Evolutionary conservation across 257 asterid species (phyloP), one percentile per base, ranked within the genome.

Genomic region (Petunia axillaris): DNA sequence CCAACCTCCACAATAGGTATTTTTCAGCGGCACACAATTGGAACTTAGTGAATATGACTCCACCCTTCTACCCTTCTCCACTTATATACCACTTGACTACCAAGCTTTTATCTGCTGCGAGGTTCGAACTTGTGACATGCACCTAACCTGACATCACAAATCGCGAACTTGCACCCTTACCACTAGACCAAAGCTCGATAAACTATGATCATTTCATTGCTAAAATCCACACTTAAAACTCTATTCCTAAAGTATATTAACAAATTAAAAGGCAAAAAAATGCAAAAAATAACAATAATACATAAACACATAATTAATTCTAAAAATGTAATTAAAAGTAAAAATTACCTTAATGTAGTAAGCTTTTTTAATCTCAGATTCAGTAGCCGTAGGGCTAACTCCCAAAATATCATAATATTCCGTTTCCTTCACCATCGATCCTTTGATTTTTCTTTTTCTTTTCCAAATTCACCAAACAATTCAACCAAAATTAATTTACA

Each of bases 391-490:
- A 14, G 93, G 93, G 88, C 84, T 88, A 76, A 92, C 97, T 54
- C 97, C 97, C 84, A 92, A 81, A 84, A 90, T 92, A 80, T 92
- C 97, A 80, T 92, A 92, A 80, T 89, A 92, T 53, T 89, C 97
- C 25, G 91, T 89, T 81, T 92, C 97, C 92, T 90, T 92, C 91
- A 90, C 97, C 95, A 90, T 92, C 39, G 82, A 82, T 77, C 60
- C 36, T 4, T 3, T 50, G 5, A 9, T 48, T 71, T 35, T 6
- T 25, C 35, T 35, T 11, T 4, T 35, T 71, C 1, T 8, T 16
- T 70, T 48, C 35, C 77, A 71, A 71, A 48, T 11, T 1, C 11
- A 50, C 5, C 62, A 2, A 71, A 25, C 8, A 43, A 71, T 35
- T 1, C 6, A 71, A 71, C 44, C 3, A 48, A 48, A 25, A 71